Evolutionary conservation across 208 protist species (phyloP).

Genomic region (Trypanosoma grayi): DNA sequence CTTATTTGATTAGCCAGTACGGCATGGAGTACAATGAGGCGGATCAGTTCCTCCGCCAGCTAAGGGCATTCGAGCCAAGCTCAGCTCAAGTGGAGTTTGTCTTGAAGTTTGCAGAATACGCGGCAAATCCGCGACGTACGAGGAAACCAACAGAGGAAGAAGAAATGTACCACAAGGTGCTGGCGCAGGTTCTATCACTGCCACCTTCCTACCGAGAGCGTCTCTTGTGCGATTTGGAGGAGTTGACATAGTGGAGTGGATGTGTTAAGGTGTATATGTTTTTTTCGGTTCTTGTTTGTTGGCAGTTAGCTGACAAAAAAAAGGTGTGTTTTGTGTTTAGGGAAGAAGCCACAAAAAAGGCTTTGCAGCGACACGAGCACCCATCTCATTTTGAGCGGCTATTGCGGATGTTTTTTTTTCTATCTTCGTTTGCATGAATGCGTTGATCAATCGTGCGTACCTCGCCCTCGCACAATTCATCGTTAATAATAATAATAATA

Average conservation of each 20-base stretch:
- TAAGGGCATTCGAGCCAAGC: conserved; percentile 12
- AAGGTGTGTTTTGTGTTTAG: not conserved
- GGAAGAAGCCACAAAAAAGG: no score
- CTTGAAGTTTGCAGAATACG: conserved; percentile 2
- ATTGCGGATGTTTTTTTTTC: not conserved
- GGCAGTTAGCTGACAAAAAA: no score
- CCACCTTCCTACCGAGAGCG: conserved; percentile 9
- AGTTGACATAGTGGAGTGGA: conserved; percentile 5
- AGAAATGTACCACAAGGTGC: conserved; percentile 3
- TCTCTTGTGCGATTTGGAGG: conserved; percentile 17
- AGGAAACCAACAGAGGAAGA: conserved; percentile 8
- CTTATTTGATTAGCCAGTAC: conserved; percentile 18
- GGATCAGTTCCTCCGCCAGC: not conserved
- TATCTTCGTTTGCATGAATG: not conserved
- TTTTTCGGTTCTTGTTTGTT: not conserved
- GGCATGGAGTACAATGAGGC: conserved; percentile 14
- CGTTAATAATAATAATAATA: no score
- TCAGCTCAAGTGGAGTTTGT: conserved; percentile 1
- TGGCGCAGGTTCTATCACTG: conserved; percentile 23
- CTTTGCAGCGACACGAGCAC: no score
- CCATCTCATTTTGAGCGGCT: no score
- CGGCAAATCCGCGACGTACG: not conserved
- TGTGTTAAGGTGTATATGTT: not conserved
- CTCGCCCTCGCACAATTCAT: not conserved
- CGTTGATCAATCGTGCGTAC: not conserved